Base-by-base conservation (phyloP, 345 rosid species). In the Salix suchowensis region DNA sequence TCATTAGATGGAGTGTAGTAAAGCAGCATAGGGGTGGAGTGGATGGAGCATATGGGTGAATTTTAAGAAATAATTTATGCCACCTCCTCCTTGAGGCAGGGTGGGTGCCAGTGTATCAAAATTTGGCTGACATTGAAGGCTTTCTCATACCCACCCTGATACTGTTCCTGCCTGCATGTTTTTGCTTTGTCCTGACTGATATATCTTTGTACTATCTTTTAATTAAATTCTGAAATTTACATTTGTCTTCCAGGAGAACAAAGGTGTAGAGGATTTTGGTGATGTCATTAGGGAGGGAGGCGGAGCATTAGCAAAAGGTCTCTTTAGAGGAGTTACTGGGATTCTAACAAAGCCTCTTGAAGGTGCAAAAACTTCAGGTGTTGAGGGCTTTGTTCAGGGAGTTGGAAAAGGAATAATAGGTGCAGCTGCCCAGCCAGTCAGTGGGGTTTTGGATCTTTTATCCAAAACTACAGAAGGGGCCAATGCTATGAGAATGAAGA, bases 401-500 rank as follows among this genome's bases (percentile, higher is more conserved):
- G 92, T 96, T 74, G 99, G 99, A 71, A 96, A 96, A 86, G 99
- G 99, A 79, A 83, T 92, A 79, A 92, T 94, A 19, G 99, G 99
- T 73, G 99, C 89, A 74, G 97, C 99, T 83, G 99, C 99, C 67
- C 99, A 96, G 81, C 99, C 98, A 37, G 98, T 96, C 77, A 94
- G 99, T 67, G 98, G 99, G 79, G 98, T 92, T 81, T 82, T 94
- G 84, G 99, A 96, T 89, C 97, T 96, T 84, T 82, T 96, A 87
- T 96, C 99, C 1, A 96, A 96, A 82, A 96, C 99, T 79, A 96
- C 99, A 14, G 99, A 96, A 88, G 99, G 99, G 78, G 99, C 99
- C 73, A 96, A 96, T 88, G 99, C 98, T 71, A 86, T 96, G 94
- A 89, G 98, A 84, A 93, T 94, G 97, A 94, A 96, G 86, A 94